A percentile compares a stretch with the other conserved stretches of the same genome.
These are phyloP conservation scores for Galeopsis tetrahit DNA, from an alignment of 257 asterid genomes.

Conservation along the genomic window DNA sequence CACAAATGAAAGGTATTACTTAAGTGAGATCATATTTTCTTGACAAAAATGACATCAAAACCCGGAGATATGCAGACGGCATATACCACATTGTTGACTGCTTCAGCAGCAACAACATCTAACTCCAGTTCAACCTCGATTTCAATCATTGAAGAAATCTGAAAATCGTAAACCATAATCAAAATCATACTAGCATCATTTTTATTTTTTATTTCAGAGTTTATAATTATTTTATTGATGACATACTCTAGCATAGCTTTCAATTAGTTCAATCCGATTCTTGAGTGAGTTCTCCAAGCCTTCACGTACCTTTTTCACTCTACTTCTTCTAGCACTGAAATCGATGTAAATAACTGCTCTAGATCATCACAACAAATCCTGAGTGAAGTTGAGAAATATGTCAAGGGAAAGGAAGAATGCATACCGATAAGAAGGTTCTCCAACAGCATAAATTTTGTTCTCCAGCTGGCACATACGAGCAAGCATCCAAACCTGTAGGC, in stretches of 20 bases:
- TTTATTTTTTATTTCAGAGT: not conserved
- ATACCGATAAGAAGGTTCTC: slow-evolving; percentile 94
- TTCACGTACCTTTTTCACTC: slow-evolving; percentile 79
- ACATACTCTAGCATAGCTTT: slow-evolving; percentile 93
- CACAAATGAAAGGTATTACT: slow-evolving; percentile 22
- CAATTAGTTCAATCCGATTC: slow-evolving; percentile 89
- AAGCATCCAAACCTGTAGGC: slow-evolving; percentile 83
- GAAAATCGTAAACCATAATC: slow-evolving; percentile 36
- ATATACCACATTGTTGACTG: slow-evolving; percentile 68
- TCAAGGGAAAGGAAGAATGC: slow-evolving; percentile 20
- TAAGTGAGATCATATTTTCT: not conserved
- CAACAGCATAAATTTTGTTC: slow-evolving; percentile 90
- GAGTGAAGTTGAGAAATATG: slow-evolving; percentile 19
- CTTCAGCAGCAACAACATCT: slow-evolving; percentile 94
- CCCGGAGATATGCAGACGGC: slow-evolving; percentile 24
- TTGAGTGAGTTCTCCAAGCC: slow-evolving; percentile 74
- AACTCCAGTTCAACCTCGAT: slow-evolving; percentile 93
- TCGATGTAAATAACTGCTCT: not conserved
- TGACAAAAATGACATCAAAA: not conserved
- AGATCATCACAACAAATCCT: slow-evolving; percentile 1
- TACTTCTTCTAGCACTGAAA: slow-evolving; percentile 76
- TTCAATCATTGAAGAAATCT: slow-evolving; percentile 96
- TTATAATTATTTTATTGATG: slow-evolving; percentile 5
- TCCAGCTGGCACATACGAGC: slow-evolving; percentile 97
- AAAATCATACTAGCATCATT: not conserved